phyloP scores from a whole-genome alignment of 1,284 basidiomycete species.

The Moesziomyces antarcticus region DNA sequence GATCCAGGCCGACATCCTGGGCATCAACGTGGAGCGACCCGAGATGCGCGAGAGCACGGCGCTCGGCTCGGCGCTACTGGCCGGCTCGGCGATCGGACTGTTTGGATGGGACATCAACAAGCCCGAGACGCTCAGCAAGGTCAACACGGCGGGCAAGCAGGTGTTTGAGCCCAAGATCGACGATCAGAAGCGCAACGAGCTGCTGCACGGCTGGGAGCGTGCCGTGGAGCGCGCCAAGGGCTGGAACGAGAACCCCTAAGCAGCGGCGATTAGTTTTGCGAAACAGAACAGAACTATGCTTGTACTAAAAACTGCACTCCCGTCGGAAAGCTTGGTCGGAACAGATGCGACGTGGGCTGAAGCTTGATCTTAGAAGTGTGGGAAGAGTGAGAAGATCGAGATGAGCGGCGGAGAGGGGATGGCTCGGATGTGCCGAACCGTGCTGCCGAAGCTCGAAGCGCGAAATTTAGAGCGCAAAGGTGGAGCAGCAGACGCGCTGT shows the following conservation, averaged over 20 bases:
- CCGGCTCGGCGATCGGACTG: constrained; percentile 85
- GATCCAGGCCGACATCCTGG: constrained; percentile 90
- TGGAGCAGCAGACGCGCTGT: too few species aligned
- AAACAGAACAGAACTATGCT: not conserved
- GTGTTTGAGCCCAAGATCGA: constrained; percentile 77
- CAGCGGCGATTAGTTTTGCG: not conserved
- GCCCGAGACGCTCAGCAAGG: constrained; percentile 86
- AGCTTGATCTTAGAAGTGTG: too few species aligned
- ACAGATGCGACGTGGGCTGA: too few species aligned
- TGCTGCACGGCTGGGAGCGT: constrained; percentile 59
- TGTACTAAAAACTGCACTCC: too few species aligned
- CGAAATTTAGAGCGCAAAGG: too few species aligned
- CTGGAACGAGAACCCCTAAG: constrained; percentile 55
- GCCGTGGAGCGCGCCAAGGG: constrained; percentile 58
- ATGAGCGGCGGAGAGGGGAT: too few species aligned
- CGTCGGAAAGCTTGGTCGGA: too few species aligned
- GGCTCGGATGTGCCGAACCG: too few species aligned
- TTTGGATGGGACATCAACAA: constrained; percentile 93
- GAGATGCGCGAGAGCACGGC: constrained; percentile 99
- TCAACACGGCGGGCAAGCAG: constrained; percentile 85
- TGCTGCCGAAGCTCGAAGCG: too few species aligned
- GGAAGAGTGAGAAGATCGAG: too few species aligned
- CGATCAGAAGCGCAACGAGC: constrained; percentile 69
- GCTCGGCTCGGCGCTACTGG: constrained; percentile 94
- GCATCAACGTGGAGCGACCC: constrained; percentile 89